Percentiles rank a stretch among this genome's conserved stretches.
These are phyloP conservation scores for Orobanche coerulescens DNA, from an alignment of 257 asterid species.

Conservation along the genomic window DNA sequence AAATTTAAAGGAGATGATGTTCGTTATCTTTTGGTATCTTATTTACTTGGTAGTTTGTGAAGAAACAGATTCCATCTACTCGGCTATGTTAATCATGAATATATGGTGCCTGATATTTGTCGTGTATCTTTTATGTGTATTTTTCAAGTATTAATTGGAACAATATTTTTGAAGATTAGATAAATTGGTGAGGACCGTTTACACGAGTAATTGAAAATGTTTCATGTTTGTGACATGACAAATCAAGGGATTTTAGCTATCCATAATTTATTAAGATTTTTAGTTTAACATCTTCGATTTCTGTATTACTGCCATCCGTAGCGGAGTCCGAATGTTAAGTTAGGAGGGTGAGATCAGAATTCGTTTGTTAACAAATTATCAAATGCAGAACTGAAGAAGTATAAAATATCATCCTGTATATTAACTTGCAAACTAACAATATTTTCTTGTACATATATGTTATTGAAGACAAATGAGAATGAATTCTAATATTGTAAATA, in stretches of 20 bases:
- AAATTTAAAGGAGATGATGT: not conserved
- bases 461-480: no score
- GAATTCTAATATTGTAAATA: no score
- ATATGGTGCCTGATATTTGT: not conserved
- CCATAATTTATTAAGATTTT: not conserved
- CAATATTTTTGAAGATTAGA: not conserved
- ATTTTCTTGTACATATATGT: no score
- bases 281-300: not conserved
- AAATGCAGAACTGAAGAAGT: not conserved
- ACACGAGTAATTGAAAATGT: not conserved
- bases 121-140: not conserved
- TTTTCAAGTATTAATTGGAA: not conserved
- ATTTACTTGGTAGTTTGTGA: not conserved
- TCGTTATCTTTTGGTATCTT: not conserved
- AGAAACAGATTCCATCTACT: not conserved
- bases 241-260: not conserved
- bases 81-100: not conserved
- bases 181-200: not conserved
- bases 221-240: not conserved
- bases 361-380: not conserved
- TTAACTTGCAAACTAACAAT: no score
- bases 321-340: not conserved
- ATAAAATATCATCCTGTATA: not conserved
- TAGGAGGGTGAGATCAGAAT: not conserved
- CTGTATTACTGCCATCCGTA: not conserved